Evolutionary conservation across 495 filamentous ascomycete genomes (phyloP).

Genomic region (Penicillium coffeae): DNA sequence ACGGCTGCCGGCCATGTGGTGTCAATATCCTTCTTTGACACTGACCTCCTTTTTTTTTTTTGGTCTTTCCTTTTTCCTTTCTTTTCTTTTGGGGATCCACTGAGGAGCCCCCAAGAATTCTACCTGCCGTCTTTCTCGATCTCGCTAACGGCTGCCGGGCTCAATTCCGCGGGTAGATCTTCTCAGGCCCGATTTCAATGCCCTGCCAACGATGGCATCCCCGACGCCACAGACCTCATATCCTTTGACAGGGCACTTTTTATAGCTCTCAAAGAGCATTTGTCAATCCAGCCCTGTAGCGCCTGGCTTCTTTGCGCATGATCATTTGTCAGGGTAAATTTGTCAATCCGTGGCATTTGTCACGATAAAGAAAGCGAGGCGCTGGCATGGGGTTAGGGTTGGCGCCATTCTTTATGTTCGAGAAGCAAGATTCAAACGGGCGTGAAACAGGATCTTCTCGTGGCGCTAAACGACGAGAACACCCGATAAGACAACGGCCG

Average conservation of each 20-base stretch:
- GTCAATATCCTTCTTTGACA: too few species aligned
- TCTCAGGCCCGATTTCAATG: conserved; percentile 16
- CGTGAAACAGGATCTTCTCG: neutral
- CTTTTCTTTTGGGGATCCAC: too few species aligned
- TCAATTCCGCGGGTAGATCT: conserved; percentile 18
- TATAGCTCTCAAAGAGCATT: neutral
- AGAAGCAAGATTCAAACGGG: neutral
- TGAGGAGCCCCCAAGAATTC: conserved; percentile 5
- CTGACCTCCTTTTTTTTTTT: neutral
- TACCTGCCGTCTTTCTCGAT: conserved; percentile 15
- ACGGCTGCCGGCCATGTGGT: too few species aligned
- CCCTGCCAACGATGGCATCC: neutral
- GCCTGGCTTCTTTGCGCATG: neutral
- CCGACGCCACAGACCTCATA: neutral
- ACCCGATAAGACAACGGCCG: too few species aligned
- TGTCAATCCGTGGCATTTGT: neutral
- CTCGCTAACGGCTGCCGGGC: conserved; percentile 14
- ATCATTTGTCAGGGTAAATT: neutral
- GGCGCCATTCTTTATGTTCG: too few species aligned
- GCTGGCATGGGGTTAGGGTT: too few species aligned
- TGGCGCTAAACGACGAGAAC: neutral
- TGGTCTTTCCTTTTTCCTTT: too few species aligned
- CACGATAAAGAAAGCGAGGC: too few species aligned
- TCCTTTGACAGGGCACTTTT: neutral
- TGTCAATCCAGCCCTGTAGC: neutral